These are phyloP conservation scores for Pharnaceum exiguum DNA, from an alignment of 148 eudicot genomes.

Conservation along the genomic window DNA sequence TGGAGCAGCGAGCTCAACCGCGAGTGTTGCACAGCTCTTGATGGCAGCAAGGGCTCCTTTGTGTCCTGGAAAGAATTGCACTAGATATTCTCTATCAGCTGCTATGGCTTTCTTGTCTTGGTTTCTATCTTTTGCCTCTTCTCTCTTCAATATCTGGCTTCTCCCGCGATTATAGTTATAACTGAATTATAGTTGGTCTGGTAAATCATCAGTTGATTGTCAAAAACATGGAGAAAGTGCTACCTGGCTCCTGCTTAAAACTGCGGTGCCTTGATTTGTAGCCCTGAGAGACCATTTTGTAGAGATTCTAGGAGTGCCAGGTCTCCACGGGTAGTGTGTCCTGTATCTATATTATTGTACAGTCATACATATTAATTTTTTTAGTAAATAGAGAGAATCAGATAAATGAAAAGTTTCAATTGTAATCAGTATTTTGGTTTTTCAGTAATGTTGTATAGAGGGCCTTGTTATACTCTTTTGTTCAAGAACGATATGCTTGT, in stretches of 20 bases:
- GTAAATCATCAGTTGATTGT: too few relatives aligned
- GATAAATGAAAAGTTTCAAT: not conserved
- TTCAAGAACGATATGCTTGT: too few relatives aligned
- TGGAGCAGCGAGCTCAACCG: conserved; percentile 84
- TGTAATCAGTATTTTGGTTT: too few relatives aligned
- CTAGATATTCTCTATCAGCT: conserved; percentile 70
- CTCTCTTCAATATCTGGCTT: conserved; percentile 83
- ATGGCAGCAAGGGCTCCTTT: conserved; percentile 27
- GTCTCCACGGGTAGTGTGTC: too few relatives aligned
- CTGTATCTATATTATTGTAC: not conserved
- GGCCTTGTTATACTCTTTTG: too few relatives aligned
- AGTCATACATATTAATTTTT: not conserved
- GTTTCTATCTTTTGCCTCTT: conserved; percentile 64
- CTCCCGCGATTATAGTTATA: conserved; percentile 38
- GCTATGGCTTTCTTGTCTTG: conserved; percentile 89
- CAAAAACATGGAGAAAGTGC: too few relatives aligned
- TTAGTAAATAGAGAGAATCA: not conserved
- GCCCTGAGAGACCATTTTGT: too few relatives aligned
- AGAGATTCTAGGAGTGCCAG: too few relatives aligned
- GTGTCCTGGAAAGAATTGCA: conserved; percentile 49
- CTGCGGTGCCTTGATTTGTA: too few relatives aligned
- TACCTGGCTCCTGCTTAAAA: too few relatives aligned
- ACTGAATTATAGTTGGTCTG: too few relatives aligned
- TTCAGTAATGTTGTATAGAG: too few relatives aligned
- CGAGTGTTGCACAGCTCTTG: conserved; percentile 63